Conservation (phyloP, 2,329 filamentous ascomycete genomes). For the Verticillium klebahnii region DNA sequence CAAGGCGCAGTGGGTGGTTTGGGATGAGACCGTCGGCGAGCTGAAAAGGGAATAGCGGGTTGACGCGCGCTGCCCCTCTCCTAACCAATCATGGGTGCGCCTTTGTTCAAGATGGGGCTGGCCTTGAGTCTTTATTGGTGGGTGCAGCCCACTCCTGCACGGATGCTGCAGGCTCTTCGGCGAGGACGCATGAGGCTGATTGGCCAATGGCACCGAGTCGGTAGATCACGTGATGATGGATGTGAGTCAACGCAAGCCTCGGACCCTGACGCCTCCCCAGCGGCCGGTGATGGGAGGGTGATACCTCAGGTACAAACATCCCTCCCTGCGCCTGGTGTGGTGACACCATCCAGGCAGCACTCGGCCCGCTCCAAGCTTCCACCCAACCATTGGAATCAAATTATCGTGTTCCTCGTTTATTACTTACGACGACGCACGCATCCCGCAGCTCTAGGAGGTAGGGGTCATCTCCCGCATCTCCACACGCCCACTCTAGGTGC, state of each 20-base stretch:
- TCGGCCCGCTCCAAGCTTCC: neutral
- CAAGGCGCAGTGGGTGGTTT: constrained; percentile 14
- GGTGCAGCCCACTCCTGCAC: constrained; percentile 17
- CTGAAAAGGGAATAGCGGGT: constrained; percentile 31
- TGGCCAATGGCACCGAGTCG: constrained; percentile 22
- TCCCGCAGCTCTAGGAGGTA: neutral
- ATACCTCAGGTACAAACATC: neutral
- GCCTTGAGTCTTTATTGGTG: constrained; percentile 20
- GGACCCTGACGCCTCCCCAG: neutral
- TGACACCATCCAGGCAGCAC: neutral
- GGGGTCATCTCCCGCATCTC: neutral
- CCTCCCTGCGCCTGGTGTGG: too few relatives aligned
- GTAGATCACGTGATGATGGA: constrained; percentile 9
- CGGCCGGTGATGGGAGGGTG: neutral
- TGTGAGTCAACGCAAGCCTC: constrained; percentile 15
- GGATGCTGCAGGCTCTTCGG: constrained; percentile 25
- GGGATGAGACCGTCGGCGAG: constrained; percentile 32
- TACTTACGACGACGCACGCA: neutral
- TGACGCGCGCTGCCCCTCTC: neutral
- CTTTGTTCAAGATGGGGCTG: neutral
- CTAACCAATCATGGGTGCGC: constrained; percentile 21
- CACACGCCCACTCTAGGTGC: neutral
- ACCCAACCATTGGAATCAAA: neutral
- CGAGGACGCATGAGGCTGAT: constrained; percentile 23
- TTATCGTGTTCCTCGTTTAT: neutral